Conservation (phyloP, 805 yeast species). For the Pichia deserticola region DNA sequence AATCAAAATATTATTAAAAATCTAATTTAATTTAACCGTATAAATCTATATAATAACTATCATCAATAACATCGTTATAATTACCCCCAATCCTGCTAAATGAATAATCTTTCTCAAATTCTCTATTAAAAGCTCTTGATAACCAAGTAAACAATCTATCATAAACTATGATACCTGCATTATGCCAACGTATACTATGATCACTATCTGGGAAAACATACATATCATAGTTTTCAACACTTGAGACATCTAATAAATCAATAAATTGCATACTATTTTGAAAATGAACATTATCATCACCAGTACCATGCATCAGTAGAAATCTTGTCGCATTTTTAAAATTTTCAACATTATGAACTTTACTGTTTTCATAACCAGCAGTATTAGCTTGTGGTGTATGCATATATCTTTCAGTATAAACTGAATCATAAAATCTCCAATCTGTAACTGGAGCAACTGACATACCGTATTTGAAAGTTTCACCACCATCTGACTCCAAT, state of each 20-base stretch:
- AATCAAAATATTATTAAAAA: too few species aligned
- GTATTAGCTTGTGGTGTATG: slow-evolving; percentile 66
- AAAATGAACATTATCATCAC: slow-evolving; percentile 95
- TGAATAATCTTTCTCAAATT: slow-evolving; percentile 24
- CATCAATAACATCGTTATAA: background rate
- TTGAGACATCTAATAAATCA: slow-evolving; percentile 64
- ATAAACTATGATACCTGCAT: slow-evolving; percentile 62
- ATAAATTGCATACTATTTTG: slow-evolving; percentile 77
- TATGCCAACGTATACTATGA: slow-evolving; percentile 65
- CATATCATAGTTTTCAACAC: slow-evolving; percentile 76
- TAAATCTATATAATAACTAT: slow-evolving; percentile 12
- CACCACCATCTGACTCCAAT: slow-evolving; percentile 69
- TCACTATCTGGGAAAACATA: slow-evolving; percentile 79
- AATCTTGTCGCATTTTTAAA: slow-evolving; percentile 59
- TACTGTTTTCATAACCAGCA: slow-evolving; percentile 51
- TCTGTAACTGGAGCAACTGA: slow-evolving; percentile 98
- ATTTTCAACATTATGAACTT: slow-evolving; percentile 51
- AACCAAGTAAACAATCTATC: slow-evolving; percentile 65
- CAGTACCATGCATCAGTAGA: slow-evolving; percentile 90
- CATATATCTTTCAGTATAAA: slow-evolving; percentile 94
- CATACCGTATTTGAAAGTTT: slow-evolving; percentile 78
- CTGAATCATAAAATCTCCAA: slow-evolving; percentile 86
- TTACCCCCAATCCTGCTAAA: background rate
- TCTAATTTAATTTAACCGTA: slow-evolving; percentile 12
- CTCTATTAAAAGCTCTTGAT: slow-evolving; percentile 49